phyloP scores from a whole-genome alignment of 768 basidiomycete genomes.

The Suillus discolor region DNA sequence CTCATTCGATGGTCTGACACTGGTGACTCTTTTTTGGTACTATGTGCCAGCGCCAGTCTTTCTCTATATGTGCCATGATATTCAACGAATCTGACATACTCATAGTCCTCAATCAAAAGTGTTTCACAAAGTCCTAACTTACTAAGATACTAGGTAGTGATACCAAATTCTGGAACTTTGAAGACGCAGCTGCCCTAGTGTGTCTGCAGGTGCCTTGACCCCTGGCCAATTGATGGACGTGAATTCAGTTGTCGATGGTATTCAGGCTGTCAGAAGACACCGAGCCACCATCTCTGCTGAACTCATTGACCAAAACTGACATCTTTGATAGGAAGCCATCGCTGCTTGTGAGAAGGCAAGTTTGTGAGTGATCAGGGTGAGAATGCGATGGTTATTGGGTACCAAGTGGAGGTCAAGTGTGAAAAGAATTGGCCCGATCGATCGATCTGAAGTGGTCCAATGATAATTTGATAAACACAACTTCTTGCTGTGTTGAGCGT shows the following conservation, averaged over 20 bases:
- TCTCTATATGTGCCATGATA: neutral
- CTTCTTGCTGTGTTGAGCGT: too few species aligned
- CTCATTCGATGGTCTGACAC: conserved; percentile 91
- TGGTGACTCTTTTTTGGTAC: conserved; percentile 90
- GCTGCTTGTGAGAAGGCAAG: conserved; percentile 71
- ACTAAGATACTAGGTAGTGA: too few species aligned
- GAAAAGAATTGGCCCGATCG: too few species aligned
- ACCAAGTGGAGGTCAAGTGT: too few species aligned
- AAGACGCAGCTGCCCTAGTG: conserved; percentile 29
- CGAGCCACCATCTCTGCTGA: conserved; percentile 91
- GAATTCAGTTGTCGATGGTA: conserved; percentile 79
- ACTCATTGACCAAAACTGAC: conserved; percentile 87
- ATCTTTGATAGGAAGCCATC: conserved; percentile 92
- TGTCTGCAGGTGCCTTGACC: conserved; percentile 32
- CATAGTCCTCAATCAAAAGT: conserved; percentile 88
- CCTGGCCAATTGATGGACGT: conserved; percentile 70
- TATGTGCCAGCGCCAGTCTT: conserved; percentile 17
- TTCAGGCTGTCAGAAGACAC: conserved; percentile 86
- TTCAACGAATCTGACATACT: neutral
- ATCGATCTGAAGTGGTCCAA: too few species aligned
- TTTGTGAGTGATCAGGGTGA: too few species aligned
- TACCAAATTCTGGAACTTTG: conserved; percentile 89
- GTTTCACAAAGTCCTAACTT: conserved; percentile 87
- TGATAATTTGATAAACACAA: too few species aligned
- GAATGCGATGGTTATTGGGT: too few species aligned